These are phyloP conservation scores for Lobosporangium transversale DNA, from an alignment of 192 early-diverging fungal species.

Conservation along the genomic window DNA sequence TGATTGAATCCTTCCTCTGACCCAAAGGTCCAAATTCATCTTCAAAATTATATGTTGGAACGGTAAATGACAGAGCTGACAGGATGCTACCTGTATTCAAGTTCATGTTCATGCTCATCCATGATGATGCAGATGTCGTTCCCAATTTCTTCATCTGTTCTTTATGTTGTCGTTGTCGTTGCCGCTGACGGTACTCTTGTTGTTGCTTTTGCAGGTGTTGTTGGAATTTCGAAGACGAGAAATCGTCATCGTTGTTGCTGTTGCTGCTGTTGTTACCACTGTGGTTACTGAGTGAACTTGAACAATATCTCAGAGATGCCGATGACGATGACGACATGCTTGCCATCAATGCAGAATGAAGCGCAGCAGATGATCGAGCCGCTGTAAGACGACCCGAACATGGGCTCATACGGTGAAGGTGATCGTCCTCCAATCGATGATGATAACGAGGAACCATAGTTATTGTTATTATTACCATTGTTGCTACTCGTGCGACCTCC, in stretches of 20 bases:
- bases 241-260: neutral
- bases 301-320: constrained; percentile 13
- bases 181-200: neutral
- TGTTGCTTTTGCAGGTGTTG: neutral
- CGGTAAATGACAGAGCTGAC: constrained; percentile 42
- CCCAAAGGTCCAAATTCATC: constrained; percentile 8
- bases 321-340: constrained; percentile 28
- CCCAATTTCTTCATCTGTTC: constrained; percentile 17
- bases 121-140: constrained; percentile 15
- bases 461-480: no score
- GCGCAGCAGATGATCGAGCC: constrained; percentile 37
- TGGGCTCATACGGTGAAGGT: constrained; percentile 33
- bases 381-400: constrained; percentile 49
- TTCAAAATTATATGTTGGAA: constrained; percentile 39
- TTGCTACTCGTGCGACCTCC: neutral
- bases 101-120: constrained; percentile 52
- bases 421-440: constrained; percentile 26
- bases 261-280: neutral
- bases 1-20: constrained; percentile 8
- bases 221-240: neutral
- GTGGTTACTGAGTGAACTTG: constrained; percentile 12
- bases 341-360: constrained; percentile 33
- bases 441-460: constrained; percentile 25
- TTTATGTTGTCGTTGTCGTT: neutral
- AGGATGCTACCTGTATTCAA: constrained; percentile 28